Base-by-base conservation (phyloP, 768 basidiomycete genomes). In the Bullera alba region DNA sequence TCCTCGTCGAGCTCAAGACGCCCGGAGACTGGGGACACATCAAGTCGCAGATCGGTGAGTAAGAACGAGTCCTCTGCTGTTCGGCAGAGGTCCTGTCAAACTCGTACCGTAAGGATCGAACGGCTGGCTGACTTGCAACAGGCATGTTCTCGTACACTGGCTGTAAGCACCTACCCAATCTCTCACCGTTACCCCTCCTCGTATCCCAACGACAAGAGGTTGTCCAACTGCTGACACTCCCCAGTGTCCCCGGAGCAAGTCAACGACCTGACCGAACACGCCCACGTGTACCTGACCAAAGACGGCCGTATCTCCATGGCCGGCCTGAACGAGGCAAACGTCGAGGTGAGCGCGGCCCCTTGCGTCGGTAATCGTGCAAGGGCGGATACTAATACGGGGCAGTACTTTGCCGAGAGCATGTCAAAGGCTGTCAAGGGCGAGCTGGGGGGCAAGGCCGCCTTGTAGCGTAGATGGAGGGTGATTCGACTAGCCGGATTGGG, bases 21-120 rank as follows among this genome's bases (percentile, higher is more conserved):
- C 91, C 91, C 1, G 89, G 91, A 4, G 82, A 81, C 64, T 99
- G 95, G 95, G 81, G 84, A 21, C 93, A 97, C 74, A 93, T 99
- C 65, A 76, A 85, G 62, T 80, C 82, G 46, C 95, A 97, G 78
- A 97, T 97, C 73, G 93, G 63, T 64, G 34, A 57, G 58, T 43
- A 22, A 1, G 16, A 38, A 17, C 25, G 17, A 5, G n/a, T 41
- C 19, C 22, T 23, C 26, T 8, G 23, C 10, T 30, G 23, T 23
- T 12, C 38, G 23, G 15, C 21, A 34, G 32, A 34, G 32, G 32
- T 10, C n/a, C n/a, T n/a, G n/a, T 34, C 32, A 34, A 10, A 34
- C 32, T 34, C 8, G 28, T 28, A 26, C 26, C 19, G 42, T 26
- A 14, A 14, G 12, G 19, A 12, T 14, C 19, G n/a, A n/a, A 34